These are phyloP conservation scores for Acanthamoeba rhysodes DNA, from an alignment of 208 protist genomes.

Conservation along the genomic window DNA sequence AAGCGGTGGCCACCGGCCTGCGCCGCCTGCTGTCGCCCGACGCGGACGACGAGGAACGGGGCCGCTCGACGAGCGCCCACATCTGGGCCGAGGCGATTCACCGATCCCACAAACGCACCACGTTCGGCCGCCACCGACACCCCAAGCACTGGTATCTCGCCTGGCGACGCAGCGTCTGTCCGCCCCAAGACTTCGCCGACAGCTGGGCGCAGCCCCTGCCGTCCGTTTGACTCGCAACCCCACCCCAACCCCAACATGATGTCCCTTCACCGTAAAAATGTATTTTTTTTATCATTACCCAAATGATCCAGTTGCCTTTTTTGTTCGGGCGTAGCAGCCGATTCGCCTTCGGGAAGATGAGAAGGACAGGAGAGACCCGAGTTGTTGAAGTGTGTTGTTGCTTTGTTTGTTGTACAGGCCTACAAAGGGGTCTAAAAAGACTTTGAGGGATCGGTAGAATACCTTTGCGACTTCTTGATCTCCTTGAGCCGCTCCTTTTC, in stretches of 20 bases:
- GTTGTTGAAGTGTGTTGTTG: no score
- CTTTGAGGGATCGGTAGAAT: not conserved
- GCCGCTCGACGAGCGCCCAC: not conserved
- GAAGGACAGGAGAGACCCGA: no score
- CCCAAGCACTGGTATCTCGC: constrained; percentile 36
- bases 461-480: not conserved
- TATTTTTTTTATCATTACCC: no score
- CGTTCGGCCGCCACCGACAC: not conserved
- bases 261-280: no score
- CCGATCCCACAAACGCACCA: no score
- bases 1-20: not conserved
- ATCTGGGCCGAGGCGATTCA: not conserved
- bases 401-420: no score
- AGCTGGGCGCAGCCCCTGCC: not conserved
- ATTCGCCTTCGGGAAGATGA: no score
- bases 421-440: no score
- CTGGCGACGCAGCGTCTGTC: not conserved
- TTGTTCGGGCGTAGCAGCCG: no score
- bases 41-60: not conserved
- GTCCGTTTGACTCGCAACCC: no score
- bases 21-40: not conserved
- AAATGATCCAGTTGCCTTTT: no score
- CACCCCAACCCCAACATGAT: no score
- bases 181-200: not conserved
- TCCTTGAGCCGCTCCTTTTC: not conserved